Evolutionary conservation across 306 rosid species (phyloP).

Genomic region (Trichosanthes truncata): DNA sequence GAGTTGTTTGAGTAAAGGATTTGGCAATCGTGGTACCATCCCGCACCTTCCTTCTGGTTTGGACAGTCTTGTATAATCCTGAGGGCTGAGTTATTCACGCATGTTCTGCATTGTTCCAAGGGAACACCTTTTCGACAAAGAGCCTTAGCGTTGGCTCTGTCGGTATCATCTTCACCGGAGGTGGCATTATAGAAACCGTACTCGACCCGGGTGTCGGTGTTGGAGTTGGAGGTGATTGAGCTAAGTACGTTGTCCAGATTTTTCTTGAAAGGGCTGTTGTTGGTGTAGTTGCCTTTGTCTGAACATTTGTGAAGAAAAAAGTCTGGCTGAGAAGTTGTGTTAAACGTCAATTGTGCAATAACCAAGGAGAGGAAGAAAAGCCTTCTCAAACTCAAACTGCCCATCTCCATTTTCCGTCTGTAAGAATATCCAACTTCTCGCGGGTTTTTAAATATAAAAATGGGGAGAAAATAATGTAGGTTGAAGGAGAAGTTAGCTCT

Average conservation of each 20-base stretch:
- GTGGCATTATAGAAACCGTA: not conserved
- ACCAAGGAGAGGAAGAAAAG: not conserved
- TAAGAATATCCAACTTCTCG: too few species aligned
- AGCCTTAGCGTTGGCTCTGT: slow-evolving; percentile 16
- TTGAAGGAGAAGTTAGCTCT: too few species aligned
- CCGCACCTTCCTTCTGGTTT: not conserved
- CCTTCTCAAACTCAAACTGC: not conserved
- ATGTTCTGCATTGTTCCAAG: not conserved
- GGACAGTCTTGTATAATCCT: not conserved
- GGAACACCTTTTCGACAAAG: slow-evolving; percentile 14
- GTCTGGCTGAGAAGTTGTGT: not conserved
- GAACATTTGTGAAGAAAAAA: not conserved
- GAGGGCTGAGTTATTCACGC: not conserved
- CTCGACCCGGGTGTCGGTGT: not conserved
- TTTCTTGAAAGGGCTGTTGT: not conserved
- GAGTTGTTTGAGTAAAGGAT: not conserved
- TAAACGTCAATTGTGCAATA: not conserved
- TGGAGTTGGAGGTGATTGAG: not conserved
- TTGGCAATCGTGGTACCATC: not conserved
- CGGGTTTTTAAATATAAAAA: not conserved
- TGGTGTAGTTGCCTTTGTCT: not conserved
- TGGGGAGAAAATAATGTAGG: not conserved
- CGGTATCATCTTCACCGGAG: slow-evolving; percentile 7
- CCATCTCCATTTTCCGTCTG: not conserved
- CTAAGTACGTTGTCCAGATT: not conserved